A percentile compares a stretch with the other conserved stretches of the same genome.
These are phyloP conservation scores for Lasiodiplodia gonubiensis DNA, from an alignment of 2,329 filamentous ascomycete genomes.

Conservation along the genomic window DNA sequence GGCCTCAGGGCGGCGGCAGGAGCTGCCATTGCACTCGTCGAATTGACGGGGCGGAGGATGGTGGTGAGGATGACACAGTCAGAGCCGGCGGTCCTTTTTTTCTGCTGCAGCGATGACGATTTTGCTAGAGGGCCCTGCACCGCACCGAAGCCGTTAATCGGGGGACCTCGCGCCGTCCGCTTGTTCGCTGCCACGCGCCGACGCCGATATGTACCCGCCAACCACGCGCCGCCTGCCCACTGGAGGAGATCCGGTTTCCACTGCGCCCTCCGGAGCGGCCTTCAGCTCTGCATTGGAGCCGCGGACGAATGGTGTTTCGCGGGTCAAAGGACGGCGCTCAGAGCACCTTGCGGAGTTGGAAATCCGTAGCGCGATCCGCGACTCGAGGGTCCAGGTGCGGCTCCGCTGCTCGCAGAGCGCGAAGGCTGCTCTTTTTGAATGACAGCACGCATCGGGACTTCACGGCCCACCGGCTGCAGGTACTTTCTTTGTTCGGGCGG, in stretches of 20 bases:
- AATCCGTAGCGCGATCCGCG: slow-evolving; percentile 17
- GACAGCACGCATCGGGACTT: slow-evolving; percentile 19
- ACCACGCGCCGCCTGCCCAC: slow-evolving; percentile 5
- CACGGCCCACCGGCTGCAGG: slow-evolving; percentile 17
- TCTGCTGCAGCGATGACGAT: slow-evolving; percentile 29
- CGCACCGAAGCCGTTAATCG: neutral
- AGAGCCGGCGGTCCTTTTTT: slow-evolving; percentile 22
- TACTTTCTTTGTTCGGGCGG: slow-evolving; percentile 4
- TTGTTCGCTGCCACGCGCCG: no score
- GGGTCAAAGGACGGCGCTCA: slow-evolving; percentile 17
- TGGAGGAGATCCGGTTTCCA: slow-evolving; percentile 9
- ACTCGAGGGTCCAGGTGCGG: slow-evolving; percentile 4
- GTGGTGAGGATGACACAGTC: slow-evolving; percentile 8
- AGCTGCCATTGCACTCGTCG: slow-evolving; percentile 30
- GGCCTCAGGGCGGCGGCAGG: slow-evolving; percentile 45
- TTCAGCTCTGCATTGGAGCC: slow-evolving; percentile 11
- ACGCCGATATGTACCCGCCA: slow-evolving; percentile 21
- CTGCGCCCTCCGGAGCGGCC: slow-evolving; percentile 12
- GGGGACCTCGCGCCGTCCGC: slow-evolving; percentile 10
- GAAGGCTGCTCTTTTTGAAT: slow-evolving; percentile 23
- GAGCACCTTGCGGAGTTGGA: slow-evolving; percentile 13
- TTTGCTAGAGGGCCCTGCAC: slow-evolving; percentile 23
- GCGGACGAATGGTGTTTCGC: slow-evolving; percentile 21
- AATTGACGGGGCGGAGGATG: slow-evolving; percentile 5
- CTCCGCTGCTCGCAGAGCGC: neutral